A percentile compares a stretch with the other conserved stretches of the same genome.
phyloP scores from a whole-genome alignment of 1,284 basidiomycete species.

The Ceratobasidium sp. region DNA sequence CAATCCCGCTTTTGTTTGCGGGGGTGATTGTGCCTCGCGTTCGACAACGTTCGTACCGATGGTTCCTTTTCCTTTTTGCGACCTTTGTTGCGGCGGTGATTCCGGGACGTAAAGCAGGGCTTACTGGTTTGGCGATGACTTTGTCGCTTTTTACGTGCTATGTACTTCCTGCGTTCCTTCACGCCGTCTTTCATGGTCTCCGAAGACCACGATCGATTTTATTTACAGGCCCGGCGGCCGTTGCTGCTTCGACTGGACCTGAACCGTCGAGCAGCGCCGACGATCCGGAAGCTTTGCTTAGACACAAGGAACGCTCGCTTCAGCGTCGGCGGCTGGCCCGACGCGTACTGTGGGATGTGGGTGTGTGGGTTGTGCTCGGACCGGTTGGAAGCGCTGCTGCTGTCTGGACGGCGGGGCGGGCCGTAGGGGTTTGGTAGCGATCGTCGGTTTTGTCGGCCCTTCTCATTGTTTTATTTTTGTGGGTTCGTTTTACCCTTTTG shows the following conservation, averaged over 20 bases:
- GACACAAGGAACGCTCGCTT: constrained; percentile 28
- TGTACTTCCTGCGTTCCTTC: constrained; percentile 24
- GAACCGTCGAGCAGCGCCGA: background rate
- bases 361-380: constrained; percentile 27
- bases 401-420: constrained; percentile 33
- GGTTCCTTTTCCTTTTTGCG: constrained; percentile 15
- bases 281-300: constrained; percentile 21
- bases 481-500: background rate
- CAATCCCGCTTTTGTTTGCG: constrained; percentile 32
- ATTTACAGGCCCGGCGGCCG: background rate
- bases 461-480: constrained; percentile 6
- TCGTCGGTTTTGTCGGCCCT: constrained; percentile 11
- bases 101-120: constrained; percentile 18
- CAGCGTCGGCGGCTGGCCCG: constrained; percentile 32
- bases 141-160: constrained; percentile 39
- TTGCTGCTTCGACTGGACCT: background rate
- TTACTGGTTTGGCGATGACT: constrained; percentile 25
- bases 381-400: constrained; percentile 29
- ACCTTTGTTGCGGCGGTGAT: constrained; percentile 14
- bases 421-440: constrained; percentile 21
- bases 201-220: constrained; percentile 31
- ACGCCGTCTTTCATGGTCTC: constrained; percentile 34
- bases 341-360: constrained; percentile 26
- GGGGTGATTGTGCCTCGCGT: constrained; percentile 27
- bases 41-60: constrained; percentile 30